A percentile compares a stretch with the other conserved stretches of the same genome.
Conservation (phyloP, 2,329 filamentous ascomycete species). For the Sporothrix pseudoabietina region DNA sequence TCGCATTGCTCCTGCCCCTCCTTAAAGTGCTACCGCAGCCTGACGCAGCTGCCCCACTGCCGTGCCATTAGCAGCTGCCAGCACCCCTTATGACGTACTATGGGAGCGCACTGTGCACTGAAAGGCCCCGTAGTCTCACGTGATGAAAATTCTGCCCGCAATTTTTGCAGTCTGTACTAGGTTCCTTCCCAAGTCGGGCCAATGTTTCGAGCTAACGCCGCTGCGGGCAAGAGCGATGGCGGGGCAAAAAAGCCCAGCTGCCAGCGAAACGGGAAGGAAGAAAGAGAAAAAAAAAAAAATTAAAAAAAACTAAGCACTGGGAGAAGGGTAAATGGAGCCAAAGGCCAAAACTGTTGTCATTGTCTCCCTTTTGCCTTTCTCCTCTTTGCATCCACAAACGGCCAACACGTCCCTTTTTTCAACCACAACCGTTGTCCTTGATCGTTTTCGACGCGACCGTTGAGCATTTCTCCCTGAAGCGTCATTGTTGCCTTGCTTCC, state of each 20-base stretch:
- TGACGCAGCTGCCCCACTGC: conserved; percentile 13
- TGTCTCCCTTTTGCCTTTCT: conserved; percentile 11
- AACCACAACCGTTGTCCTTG: not conserved
- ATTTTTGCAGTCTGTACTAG: not conserved
- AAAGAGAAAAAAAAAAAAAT: not conserved
- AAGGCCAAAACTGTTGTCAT: not conserved
- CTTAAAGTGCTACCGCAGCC: not conserved
- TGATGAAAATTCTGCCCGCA: conserved; percentile 6
- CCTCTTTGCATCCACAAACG: not conserved
- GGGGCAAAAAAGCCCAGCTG: conserved; percentile 29
- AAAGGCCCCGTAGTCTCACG: not conserved
- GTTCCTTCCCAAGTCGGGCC: not conserved
- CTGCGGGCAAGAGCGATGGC: conserved; percentile 28
- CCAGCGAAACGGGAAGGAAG: conserved; percentile 15
- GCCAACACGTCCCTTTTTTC: not conserved
- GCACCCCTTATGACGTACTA: conserved; percentile 12
- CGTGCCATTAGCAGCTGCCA: conserved; percentile 4
- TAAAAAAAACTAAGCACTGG: conserved; percentile 6
- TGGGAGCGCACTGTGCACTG: conserved; percentile 9
- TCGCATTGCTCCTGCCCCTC: not conserved
- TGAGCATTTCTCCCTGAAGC: not conserved
- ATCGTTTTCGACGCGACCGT: not conserved
- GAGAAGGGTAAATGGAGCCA: not conserved
- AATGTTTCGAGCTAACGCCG: conserved; percentile 21
- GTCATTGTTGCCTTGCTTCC: not conserved